phyloP scores from a whole-genome alignment of 768 basidiomycete genomes.

The Rhodosporidiobolus sp. region DNA sequence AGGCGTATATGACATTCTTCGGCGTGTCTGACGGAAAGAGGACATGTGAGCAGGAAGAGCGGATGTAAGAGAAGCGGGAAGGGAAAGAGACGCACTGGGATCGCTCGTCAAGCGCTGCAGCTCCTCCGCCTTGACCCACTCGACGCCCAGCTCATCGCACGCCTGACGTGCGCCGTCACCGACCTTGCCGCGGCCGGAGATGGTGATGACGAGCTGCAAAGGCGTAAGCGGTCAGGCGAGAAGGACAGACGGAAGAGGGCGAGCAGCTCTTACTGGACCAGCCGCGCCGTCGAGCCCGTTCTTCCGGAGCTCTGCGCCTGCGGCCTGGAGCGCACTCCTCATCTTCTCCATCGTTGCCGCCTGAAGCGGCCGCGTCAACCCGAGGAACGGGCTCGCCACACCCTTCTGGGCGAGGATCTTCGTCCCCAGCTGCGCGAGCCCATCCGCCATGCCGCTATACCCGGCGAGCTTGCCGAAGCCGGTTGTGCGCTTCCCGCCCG shows the following conservation, averaged over 20 bases:
- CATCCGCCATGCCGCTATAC: constrained; percentile 72
- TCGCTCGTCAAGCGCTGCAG: constrained; percentile 59
- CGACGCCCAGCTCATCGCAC: constrained; percentile 66
- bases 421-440: constrained; percentile 72
- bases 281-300: constrained; percentile 62
- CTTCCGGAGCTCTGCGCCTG: constrained; percentile 59
- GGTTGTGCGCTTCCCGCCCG: constrained; percentile 67
- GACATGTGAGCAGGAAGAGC: neutral
- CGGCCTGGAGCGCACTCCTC: constrained; percentile 57
- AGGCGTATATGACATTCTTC: constrained; percentile 58
- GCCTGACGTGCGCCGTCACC: constrained; percentile 72
- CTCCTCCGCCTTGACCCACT: constrained; percentile 59
- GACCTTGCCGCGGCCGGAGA: constrained; percentile 71
- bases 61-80: neutral
- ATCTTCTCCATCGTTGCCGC: constrained; percentile 61
- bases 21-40: constrained; percentile 54
- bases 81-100: constrained; percentile 52
- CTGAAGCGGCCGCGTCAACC: constrained; percentile 76
- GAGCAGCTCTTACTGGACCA: constrained; percentile 64
- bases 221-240: neutral
- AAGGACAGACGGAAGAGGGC: neutral
- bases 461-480: constrained; percentile 93
- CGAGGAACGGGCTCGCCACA: constrained; percentile 74
- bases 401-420: constrained; percentile 68
- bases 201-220: constrained; percentile 5